These are phyloP conservation scores for Heracleum sosnowskyi DNA, from an alignment of 129 eudicot genomes.

Conservation along the genomic window DNA sequence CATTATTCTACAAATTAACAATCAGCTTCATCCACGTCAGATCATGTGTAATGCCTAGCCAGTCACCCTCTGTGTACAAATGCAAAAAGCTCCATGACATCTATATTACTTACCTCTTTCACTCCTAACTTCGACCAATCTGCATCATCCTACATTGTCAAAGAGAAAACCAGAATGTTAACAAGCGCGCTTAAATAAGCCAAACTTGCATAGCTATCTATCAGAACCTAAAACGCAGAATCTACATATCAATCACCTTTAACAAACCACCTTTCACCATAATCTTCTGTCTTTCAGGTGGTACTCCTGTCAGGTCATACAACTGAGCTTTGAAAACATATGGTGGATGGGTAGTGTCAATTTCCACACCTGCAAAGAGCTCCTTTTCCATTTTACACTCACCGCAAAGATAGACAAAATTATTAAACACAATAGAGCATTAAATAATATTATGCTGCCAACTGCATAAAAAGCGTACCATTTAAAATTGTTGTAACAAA, in stretches of 20 bases:
- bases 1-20: neutral
- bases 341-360: conserved; percentile 90
- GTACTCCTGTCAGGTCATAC: conserved; percentile 93
- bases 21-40: neutral
- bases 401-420: conserved; percentile 36
- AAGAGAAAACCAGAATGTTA: neutral
- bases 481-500: neutral
- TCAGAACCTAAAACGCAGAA: neutral
- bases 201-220: neutral
- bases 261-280: conserved; percentile 88
- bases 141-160: conserved; percentile 66
- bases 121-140: conserved; percentile 94
- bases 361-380: conserved; percentile 65
- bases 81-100: conserved; percentile 13
- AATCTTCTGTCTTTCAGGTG: conserved; percentile 98
- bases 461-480: neutral
- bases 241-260: conserved; percentile 34
- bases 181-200: neutral
- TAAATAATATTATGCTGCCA: neutral
- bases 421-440: neutral
- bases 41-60: neutral
- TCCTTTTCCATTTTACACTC: conserved; percentile 95
- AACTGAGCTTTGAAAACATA: conserved; percentile 85
- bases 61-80: neutral
- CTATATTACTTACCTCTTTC: conserved; percentile 59